Conservation (phyloP, 108 stramenopile genomes). For the Seminavis robusta region DNA sequence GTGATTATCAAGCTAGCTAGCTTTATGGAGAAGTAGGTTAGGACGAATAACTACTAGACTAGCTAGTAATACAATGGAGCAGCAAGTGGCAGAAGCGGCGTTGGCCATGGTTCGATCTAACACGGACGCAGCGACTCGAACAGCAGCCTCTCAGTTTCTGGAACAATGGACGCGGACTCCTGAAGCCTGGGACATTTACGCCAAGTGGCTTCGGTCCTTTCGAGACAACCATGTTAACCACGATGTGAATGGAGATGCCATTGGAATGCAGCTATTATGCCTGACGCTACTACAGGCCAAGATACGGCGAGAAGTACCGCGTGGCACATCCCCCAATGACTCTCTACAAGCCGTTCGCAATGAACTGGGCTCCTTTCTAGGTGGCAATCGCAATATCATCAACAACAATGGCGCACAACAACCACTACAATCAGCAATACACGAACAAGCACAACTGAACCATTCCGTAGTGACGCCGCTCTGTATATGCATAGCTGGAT, state of each 20-base stretch:
- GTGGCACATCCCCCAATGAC: background rate
- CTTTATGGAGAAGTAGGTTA: no score
- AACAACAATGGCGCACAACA: background rate
- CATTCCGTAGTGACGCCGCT: constrained; percentile 11
- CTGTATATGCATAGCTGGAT: constrained; percentile 23
- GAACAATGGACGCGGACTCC: constrained; percentile 39
- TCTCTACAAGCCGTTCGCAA: background rate
- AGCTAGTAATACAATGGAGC: no score
- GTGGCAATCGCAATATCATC: background rate
- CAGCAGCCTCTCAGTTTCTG: constrained; percentile 37
- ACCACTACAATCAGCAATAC: background rate
- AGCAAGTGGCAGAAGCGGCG: constrained; percentile 40
- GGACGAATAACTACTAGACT: no score
- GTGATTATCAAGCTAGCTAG: no score
- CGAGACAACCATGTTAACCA: background rate
- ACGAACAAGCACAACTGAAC: background rate
- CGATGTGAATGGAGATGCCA: background rate
- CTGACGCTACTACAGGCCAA: constrained; percentile 30
- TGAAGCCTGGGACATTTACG: constrained; percentile 34
- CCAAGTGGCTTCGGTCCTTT: constrained; percentile 18
- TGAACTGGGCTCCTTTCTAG: constrained; percentile 8
- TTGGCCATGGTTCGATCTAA: constrained; percentile 27
- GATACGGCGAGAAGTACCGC: constrained; percentile 16
- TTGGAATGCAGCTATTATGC: constrained; percentile 33
- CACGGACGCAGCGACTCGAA: constrained; percentile 26